These are phyloP conservation scores for Ophidiomyces ophidiicola DNA, from an alignment of 2,329 filamentous ascomycete species.

Conservation along the genomic window DNA sequence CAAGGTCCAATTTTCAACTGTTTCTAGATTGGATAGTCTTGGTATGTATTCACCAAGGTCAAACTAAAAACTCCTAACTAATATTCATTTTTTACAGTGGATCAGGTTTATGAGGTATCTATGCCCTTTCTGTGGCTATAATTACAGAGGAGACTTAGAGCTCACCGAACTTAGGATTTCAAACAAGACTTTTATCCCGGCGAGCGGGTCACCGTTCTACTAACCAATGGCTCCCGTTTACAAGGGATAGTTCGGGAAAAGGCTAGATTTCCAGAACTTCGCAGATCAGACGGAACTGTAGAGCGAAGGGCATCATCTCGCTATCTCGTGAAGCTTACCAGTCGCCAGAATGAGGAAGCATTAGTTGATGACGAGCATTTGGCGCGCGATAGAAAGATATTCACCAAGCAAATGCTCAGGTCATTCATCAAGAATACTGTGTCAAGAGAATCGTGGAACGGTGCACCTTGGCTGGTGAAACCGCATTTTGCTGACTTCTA, in stretches of 20 bases:
- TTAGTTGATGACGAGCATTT: conserved; percentile 73
- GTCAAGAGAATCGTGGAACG: conserved; percentile 82
- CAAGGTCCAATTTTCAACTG: conserved; percentile 80
- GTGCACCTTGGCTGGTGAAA: conserved; percentile 94
- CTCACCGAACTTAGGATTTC: conserved; percentile 46
- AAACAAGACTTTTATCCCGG: conserved; percentile 85
- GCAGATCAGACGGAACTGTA: conserved; percentile 54
- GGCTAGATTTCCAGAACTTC: conserved; percentile 54
- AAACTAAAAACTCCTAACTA: neutral
- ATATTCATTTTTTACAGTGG: conserved; percentile 27
- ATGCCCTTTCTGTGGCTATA: neutral
- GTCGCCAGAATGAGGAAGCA: conserved; percentile 57
- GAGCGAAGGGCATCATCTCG: conserved; percentile 57
- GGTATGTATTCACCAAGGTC: conserved; percentile 36
- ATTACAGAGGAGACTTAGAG: neutral
- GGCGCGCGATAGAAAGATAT: conserved; percentile 74
- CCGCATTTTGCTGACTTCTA: conserved; percentile 70
- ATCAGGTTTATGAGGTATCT: conserved; percentile 39
- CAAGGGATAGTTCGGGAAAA: conserved; percentile 75
- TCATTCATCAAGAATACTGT: conserved; percentile 93
- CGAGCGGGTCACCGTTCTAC: conserved; percentile 63
- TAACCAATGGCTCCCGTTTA: conserved; percentile 55
- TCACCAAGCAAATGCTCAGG: conserved; percentile 86
- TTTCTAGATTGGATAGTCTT: conserved; percentile 75
- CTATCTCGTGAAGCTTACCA: conserved; percentile 67